Percentiles rank a stretch among this genome's conserved stretches.
Conservation (phyloP, 129 eudicot species). For the Logfia minima region DNA sequence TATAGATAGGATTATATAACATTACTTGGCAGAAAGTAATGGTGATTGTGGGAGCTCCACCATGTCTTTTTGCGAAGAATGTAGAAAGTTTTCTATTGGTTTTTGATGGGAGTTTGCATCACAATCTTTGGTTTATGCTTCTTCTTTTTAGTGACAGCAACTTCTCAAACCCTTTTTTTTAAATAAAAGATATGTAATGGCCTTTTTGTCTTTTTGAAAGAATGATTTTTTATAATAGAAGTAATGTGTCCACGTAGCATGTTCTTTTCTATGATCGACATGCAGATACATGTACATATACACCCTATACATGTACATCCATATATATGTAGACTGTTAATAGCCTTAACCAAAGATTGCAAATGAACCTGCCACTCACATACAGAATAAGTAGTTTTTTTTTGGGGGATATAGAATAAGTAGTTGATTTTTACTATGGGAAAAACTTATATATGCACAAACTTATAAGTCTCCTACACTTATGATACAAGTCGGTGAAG, state of each 20-base stretch:
- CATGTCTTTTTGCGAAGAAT: conserved; percentile 27
- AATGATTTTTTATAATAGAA: not conserved
- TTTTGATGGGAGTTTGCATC: conserved; percentile 46
- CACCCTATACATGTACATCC: too few relatives aligned
- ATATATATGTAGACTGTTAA: too few relatives aligned
- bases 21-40: conserved; percentile 24
- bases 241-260: conserved; percentile 18
- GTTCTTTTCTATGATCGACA: not conserved
- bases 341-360: not conserved
- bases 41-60: conserved; percentile 59
- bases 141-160: conserved; percentile 29
- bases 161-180: conserved; percentile 5
- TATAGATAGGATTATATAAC: too few relatives aligned
- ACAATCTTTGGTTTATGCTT: conserved; percentile 40
- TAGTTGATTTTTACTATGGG: too few relatives aligned
- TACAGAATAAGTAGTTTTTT: too few relatives aligned
- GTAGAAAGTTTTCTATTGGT: conserved; percentile 33
- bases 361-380: too few relatives aligned
- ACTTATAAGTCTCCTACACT: not conserved
- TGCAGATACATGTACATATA: not conserved
- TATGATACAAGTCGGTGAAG: too few relatives aligned
- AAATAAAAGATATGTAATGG: conserved; percentile 18
- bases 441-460: too few relatives aligned
- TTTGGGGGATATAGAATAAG: too few relatives aligned
- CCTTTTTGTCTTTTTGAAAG: not conserved